Evolutionary conservation across 2,329 filamentous ascomycete genomes (phyloP), one percentile per base, ranked within the genome.

Genomic region (Alternaria solani): DNA sequence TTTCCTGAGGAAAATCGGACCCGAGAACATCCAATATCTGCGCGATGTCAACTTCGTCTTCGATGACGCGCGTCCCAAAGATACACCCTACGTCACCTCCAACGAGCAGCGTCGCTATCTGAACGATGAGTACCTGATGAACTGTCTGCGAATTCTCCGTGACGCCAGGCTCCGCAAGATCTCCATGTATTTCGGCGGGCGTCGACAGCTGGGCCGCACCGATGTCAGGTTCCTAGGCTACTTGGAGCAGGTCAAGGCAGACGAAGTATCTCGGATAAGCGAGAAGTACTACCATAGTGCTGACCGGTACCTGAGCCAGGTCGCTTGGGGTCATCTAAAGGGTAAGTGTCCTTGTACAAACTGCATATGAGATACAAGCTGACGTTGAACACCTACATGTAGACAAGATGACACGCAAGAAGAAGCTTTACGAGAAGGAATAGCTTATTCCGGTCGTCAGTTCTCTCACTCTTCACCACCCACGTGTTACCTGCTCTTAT

Each of bases 101-200:
- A 72, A 77, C 49, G 80, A 84, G 56, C 72, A 81, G 38, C 81
- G 82, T n/a, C 80, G 82, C 26, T 85, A 81, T 59, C 76, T 84
- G 48, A 76, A 82, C 44, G 83, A 86, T 62, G 75, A 81, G 8
- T 75, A 81, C 38, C 67, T 86, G 41, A 76, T 82, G 41, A 79
- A 81, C 26, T 77, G 80, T 34, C 71, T 85, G 8, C 79, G 80
- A 7, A 75, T 82, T 39, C 74, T 86, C 14, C 74, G 77, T 7
- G 66, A 80, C 20, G 76, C 76, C 28, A 77, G 80, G 32, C 75
- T 86, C 7, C 77, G 80, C 25, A 79, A 75, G 25, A 57, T 85
- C 14, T 73, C 72, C 6, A 61, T 85, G 18, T 68, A 71, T 14
- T 84, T 84, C 59, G 68, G 72, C 42, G 83, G 83, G 42, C 78